Evolutionary conservation across 1,284 basidiomycete genomes (phyloP), one percentile per base, ranked within the genome.

Genomic region (Irpex sp.): DNA sequence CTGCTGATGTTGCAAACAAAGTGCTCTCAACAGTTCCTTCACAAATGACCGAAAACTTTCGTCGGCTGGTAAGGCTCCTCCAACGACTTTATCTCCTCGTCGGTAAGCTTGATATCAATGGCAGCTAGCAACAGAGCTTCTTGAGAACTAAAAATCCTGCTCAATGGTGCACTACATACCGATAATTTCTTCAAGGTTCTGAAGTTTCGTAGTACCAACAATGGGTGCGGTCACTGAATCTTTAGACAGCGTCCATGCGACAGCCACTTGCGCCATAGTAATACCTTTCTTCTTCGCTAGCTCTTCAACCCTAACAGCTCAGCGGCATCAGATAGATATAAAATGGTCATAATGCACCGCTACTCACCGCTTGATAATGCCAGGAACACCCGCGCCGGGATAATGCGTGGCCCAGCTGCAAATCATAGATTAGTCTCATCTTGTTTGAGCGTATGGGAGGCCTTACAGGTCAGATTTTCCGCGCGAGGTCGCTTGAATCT

Each of bases 231-330:
- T 64, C 21, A 67, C 54, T 21, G 59, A 59, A 13, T 72, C 71
- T 59, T 74, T 72, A 17, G 68, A 57, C 13, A 79, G 59, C 11
- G 66, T 66, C 80, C 80, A 82, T 5, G 78, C 79, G 4, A 77
- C 62, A 5, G 76, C 74, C 31, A 81, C 69, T 62, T 80, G 78
- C 1, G 80, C 75, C 79, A 81, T 80, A 49, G 68, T 70, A 43
- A 77, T 64, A 5, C 74, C 74, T 51, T 68, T 68, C 67, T 76
- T 75, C 64, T 75, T 73, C n/a, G 79, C 78, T 33, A 81, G 64
- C 60, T 75, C 71, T 64, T 78, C 75, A 54, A 80, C 72, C 13
- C 73, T 68, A 50, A 67, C 6, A 15, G 6, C 11, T 43, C 39
- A 43, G 8, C 39, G 15, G 39, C 39, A 11, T 43, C 8, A 43